Evolutionary conservation across 1,284 basidiomycete species (phyloP).

Genomic region (Ustilago crameri): DNA sequence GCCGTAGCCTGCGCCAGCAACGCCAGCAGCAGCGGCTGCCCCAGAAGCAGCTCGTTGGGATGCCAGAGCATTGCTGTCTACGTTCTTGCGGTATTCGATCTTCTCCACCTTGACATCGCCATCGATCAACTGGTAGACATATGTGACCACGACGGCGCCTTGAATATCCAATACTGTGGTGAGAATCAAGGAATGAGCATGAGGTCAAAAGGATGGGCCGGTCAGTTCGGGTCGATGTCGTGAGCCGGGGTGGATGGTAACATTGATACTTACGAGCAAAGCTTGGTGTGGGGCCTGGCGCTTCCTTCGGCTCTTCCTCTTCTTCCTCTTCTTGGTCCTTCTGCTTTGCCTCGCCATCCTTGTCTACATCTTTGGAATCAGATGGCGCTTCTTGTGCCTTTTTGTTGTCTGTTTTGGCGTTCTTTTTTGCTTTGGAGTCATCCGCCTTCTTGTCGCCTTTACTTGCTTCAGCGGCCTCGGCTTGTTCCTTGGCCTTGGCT

Average conservation of each 20-base stretch:
- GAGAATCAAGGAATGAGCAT: not conserved
- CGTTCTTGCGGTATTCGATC: conserved; percentile 64
- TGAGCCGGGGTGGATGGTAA: not conserved
- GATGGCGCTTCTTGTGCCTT: conserved; percentile 20
- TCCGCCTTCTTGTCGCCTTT: conserved; percentile 28
- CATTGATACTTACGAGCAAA: conserved; percentile 54
- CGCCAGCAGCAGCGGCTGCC: conserved; percentile 19
- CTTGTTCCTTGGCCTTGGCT: conserved; percentile 23
- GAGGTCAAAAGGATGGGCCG: not conserved
- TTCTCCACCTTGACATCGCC: conserved; percentile 68
- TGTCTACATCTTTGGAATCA: conserved; percentile 23
- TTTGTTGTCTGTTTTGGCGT: conserved; percentile 20
- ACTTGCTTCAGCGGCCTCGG: conserved; percentile 13
- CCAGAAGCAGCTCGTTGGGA: conserved; percentile 30
- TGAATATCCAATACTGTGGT: conserved; percentile 64
- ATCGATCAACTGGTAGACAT: conserved; percentile 67
- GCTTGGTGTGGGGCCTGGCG: conserved; percentile 50
- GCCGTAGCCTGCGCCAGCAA: conserved; percentile 22
- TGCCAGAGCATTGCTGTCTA: conserved; percentile 45
- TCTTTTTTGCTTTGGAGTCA: conserved; percentile 24
- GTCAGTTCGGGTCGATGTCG: conserved; percentile 1
- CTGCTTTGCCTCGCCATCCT: conserved; percentile 10
- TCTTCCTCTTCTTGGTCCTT: conserved; percentile 10
- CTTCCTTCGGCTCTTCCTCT: conserved; percentile 43
- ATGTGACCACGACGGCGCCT: conserved; percentile 64